Conservation (phyloP, 2,329 filamentous ascomycete species). For the Paracamarosporium sp. region DNA sequence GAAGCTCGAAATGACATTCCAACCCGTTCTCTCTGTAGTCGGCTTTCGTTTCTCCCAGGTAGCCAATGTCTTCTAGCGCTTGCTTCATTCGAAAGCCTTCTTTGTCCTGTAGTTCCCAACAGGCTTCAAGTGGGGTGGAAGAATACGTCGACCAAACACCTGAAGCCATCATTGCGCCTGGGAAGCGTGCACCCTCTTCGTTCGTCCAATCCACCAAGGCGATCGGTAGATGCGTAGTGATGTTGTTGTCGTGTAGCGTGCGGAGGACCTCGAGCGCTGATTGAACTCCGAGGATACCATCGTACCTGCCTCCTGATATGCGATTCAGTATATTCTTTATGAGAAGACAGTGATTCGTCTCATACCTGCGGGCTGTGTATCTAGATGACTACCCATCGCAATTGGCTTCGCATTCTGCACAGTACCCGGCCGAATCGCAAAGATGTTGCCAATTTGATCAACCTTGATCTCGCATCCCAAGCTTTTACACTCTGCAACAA, state of each 20-base stretch:
- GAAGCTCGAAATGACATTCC: constrained; percentile 79
- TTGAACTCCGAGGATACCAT: constrained; percentile 76
- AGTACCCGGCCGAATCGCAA: constrained; percentile 35
- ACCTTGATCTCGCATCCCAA: constrained; percentile 39
- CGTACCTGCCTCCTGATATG: constrained; percentile 67
- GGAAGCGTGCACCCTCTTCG: constrained; percentile 81
- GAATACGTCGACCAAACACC: constrained; percentile 72
- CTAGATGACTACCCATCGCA: constrained; percentile 56
- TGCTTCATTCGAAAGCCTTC: constrained; percentile 58
- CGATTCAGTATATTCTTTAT: too few relatives aligned
- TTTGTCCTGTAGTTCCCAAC: constrained; percentile 50
- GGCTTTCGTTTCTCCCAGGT: constrained; percentile 52
- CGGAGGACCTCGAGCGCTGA: constrained; percentile 58
- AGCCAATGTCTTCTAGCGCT: constrained; percentile 39
- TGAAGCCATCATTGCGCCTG: constrained; percentile 73
- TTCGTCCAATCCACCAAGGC: constrained; percentile 81
- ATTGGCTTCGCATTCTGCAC: constrained; percentile 58
- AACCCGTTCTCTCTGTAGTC: constrained; percentile 66
- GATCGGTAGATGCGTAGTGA: constrained; percentile 64
- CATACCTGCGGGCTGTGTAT: constrained; percentile 55
- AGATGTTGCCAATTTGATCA: constrained; percentile 46
- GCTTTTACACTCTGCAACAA: constrained; percentile 32
- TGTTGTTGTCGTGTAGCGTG: constrained; percentile 42
- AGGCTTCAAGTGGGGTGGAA: constrained; percentile 39
- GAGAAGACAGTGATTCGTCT: neutral